Percentiles rank a stretch among this genome's conserved stretches.
These are phyloP conservation scores for Aegle marmelos DNA, from an alignment of 345 rosid species.

Conservation along the genomic window DNA sequence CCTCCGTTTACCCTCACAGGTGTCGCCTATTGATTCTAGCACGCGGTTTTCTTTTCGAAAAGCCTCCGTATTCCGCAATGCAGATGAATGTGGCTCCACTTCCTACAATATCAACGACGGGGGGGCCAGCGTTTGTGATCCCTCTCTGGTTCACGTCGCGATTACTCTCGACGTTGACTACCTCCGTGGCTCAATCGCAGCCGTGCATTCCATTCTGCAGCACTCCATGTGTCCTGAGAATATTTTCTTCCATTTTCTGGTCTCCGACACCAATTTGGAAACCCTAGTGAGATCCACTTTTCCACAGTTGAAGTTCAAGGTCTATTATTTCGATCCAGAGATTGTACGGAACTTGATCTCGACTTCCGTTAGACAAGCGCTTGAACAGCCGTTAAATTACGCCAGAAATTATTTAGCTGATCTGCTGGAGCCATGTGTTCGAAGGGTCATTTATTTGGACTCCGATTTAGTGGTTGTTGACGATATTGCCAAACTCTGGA, in stretches of 20 bases:
- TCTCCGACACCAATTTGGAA: conserved; percentile 64
- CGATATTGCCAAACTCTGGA: conserved; percentile 79
- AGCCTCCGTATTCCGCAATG: conserved; percentile 71
- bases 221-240: conserved; percentile 77
- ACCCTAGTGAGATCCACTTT: conserved; percentile 74
- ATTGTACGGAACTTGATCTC: conserved; percentile 75
- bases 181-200: conserved; percentile 95
- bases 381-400: conserved; percentile 91
- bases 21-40: conserved; percentile 16
- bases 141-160: conserved; percentile 77
- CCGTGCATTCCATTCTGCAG: conserved; percentile 79
- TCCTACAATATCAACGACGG: conserved; percentile 27
- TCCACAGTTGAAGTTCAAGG: conserved; percentile 83
- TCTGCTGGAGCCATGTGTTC: conserved; percentile 80
- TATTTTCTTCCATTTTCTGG: conserved; percentile 87
- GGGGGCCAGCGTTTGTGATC: conserved; percentile 51
- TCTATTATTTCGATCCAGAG: conserved; percentile 78
- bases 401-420: conserved; percentile 86
- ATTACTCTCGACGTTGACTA: conserved; percentile 89
- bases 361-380: conserved; percentile 85
- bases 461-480: conserved; percentile 91
- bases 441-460: conserved; percentile 82
- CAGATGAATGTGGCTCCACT: conserved; percentile 63
- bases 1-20: conserved; percentile 35
- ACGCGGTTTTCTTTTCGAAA: conserved; percentile 59